Conservation (phyloP, 2,329 filamentous ascomycete genomes). For the Penicillium hordei region DNA sequence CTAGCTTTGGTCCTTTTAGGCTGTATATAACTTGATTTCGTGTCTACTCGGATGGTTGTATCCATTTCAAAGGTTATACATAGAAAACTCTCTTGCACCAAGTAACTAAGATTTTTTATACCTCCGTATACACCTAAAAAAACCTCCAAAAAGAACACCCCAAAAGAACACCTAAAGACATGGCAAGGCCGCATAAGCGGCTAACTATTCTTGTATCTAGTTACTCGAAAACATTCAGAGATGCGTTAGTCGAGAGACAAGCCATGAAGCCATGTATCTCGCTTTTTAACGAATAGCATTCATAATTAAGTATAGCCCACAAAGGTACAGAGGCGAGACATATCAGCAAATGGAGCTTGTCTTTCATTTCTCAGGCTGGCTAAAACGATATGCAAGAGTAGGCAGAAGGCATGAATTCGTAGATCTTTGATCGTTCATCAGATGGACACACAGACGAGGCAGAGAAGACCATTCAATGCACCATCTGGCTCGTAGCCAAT, state of each 20-base stretch:
- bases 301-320: background rate
- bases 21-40: background rate
- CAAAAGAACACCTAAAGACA: no score
- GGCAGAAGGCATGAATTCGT: conserved; percentile 20
- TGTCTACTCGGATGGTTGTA: background rate
- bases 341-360: background rate
- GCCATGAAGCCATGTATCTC: background rate
- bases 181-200: no score
- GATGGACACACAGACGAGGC: background rate
- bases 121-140: no score
- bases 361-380: background rate
- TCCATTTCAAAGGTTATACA: background rate
- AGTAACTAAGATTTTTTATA: no score
- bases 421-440: conserved; percentile 22
- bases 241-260: background rate
- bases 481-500: conserved; percentile 37
- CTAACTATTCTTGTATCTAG: background rate
- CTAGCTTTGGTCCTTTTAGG: background rate
- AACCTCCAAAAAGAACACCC: no score
- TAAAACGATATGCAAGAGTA: conserved; percentile 5
- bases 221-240: background rate
- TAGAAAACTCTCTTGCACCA: no score
- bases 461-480: conserved; percentile 25
- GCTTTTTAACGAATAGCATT: background rate
- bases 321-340: background rate